These are phyloP conservation scores for Aureobasidium sp. DNA, from an alignment of 2,329 filamentous ascomycete species.

Conservation along the genomic window DNA sequence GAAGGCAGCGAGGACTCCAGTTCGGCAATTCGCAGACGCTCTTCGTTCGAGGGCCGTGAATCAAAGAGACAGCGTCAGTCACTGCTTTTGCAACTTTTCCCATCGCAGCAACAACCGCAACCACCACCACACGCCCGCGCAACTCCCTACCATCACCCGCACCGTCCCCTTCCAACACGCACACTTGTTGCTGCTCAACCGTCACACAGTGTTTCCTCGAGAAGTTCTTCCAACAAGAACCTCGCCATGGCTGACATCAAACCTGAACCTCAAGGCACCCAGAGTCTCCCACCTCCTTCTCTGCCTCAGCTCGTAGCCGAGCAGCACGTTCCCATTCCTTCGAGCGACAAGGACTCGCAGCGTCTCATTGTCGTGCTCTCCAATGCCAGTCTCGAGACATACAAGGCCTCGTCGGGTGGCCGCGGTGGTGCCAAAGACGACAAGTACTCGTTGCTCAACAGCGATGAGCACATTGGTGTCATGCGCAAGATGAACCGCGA, in stretches of 20 bases:
- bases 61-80: conserved; percentile 18
- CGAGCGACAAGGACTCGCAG: conserved; percentile 82
- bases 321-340: conserved; percentile 75
- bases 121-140: neutral
- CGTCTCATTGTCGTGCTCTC: conserved; percentile 92
- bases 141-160: conserved; percentile 1
- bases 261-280: conserved; percentile 49
- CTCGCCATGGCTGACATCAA: conserved; percentile 17
- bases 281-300: conserved; percentile 85
- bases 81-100: neutral
- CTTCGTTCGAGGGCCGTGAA: conserved; percentile 13
- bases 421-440: conserved; percentile 66
- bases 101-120: conserved; percentile 1
- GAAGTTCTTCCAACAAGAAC: conserved; percentile 19
- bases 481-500: conserved; percentile 99
- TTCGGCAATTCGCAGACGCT: conserved; percentile 13
- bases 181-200: conserved; percentile 15
- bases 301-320: conserved; percentile 90
- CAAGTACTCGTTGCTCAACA: conserved; percentile 96
- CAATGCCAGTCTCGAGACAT: conserved; percentile 95
- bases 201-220: conserved; percentile 5
- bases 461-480: conserved; percentile 96
- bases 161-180: neutral
- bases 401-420: conserved; percentile 63
- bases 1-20: neutral